These are phyloP conservation scores for Talaromyces sp. DNA, from an alignment of 2,329 filamentous ascomycete species.

Conservation along the genomic window DNA sequence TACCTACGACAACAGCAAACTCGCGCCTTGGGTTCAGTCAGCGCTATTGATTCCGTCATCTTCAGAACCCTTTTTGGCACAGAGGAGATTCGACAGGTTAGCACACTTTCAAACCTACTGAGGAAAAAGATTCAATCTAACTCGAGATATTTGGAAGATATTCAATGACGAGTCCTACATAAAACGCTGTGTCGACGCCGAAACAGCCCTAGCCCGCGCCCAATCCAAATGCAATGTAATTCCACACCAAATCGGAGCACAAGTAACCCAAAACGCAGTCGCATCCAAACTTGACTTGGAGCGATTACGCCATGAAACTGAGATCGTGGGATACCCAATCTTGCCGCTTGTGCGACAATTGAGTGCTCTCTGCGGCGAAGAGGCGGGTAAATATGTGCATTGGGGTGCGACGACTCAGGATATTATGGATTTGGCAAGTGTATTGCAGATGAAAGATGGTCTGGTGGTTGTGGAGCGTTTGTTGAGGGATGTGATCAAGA, in stretches of 20 bases:
- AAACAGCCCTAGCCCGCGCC: slow-evolving; percentile 52
- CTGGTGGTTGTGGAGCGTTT: slow-evolving; percentile 48
- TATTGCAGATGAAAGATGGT: slow-evolving; percentile 53
- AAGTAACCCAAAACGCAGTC: slow-evolving; percentile 37
- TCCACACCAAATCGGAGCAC: slow-evolving; percentile 36
- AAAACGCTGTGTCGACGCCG: slow-evolving; percentile 49
- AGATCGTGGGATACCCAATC: slow-evolving; percentile 56
- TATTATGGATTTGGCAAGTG: slow-evolving; percentile 56
- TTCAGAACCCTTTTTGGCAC: slow-evolving; percentile 54
- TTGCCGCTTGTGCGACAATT: slow-evolving; percentile 52
- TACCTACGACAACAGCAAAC: background rate
- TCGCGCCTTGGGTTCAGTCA: slow-evolving; percentile 41
- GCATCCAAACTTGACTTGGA: slow-evolving; percentile 43
- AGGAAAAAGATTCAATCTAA: background rate
- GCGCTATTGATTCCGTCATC: slow-evolving; percentile 48
- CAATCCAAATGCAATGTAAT: slow-evolving; percentile 50
- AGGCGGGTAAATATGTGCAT: slow-evolving; percentile 50
- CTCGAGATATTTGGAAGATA: slow-evolving; percentile 27
- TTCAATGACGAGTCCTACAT: slow-evolving; percentile 53
- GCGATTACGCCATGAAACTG: slow-evolving; percentile 44
- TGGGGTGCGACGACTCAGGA: slow-evolving; percentile 61
- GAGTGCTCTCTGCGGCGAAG: slow-evolving; percentile 33
- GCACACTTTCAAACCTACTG: background rate
- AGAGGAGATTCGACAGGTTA: slow-evolving; percentile 45
- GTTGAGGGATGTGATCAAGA: slow-evolving; percentile 43